Evolutionary conservation across 2,329 filamentous ascomycete species (phyloP).

Genomic region (Tolypocladium amazonense): DNA sequence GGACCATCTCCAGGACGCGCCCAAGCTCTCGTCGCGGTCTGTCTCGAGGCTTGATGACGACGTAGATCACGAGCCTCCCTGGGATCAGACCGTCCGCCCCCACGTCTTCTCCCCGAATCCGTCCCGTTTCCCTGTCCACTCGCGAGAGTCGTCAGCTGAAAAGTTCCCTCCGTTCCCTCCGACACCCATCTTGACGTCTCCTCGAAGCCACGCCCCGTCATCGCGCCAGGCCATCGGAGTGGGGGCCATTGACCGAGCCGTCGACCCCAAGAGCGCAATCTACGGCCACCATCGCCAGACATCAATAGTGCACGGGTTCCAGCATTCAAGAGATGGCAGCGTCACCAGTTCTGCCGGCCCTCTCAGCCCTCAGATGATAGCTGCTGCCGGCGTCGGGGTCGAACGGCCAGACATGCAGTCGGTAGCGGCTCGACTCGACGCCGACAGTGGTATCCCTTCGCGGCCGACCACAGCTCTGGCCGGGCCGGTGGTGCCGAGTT

Average conservation of each 20-base stretch:
- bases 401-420: conserved; percentile 42
- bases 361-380: conserved; percentile 77
- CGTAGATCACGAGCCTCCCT: conserved; percentile 36
- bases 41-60: conserved; percentile 42
- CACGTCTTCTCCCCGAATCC: conserved; percentile 26
- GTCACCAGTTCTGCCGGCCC: conserved; percentile 73
- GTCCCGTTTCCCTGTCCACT: conserved; percentile 35
- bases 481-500: conserved; percentile 17
- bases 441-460: conserved; percentile 25
- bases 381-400: conserved; percentile 49
- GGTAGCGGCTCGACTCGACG: conserved; percentile 32
- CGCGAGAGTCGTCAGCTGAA: conserved; percentile 48
- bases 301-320: conserved; percentile 92
- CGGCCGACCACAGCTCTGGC: conserved; percentile 39
- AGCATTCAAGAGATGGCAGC: conserved; percentile 86
- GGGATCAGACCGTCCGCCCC: conserved; percentile 42
- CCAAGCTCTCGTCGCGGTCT: conserved; percentile 40
- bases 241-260: conserved; percentile 37
- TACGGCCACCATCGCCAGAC: conserved; percentile 93
- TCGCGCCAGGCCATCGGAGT: conserved; percentile 28
- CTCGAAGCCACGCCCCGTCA: conserved; percentile 28
- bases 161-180: conserved; percentile 32
- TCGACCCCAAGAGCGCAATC: conserved; percentile 41
- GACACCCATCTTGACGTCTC: conserved; percentile 20
- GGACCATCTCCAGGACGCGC: conserved; percentile 41